Evolutionary conservation across 2,329 filamentous ascomycete genomes (phyloP), one percentile per base, ranked within the genome.

Genomic region (Cercospora nicotianae): DNA sequence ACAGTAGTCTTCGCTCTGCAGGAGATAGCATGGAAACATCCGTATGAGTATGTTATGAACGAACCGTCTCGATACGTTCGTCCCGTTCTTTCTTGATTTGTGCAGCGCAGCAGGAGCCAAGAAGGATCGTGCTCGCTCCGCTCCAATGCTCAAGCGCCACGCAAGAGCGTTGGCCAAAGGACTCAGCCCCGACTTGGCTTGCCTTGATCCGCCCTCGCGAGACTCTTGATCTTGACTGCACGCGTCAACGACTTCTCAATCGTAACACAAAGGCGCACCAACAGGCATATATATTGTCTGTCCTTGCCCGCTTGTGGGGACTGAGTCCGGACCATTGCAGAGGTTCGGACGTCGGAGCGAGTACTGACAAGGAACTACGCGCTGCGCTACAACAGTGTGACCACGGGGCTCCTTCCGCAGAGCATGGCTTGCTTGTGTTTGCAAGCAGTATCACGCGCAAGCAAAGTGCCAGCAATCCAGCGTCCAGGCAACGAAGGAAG

Each of bases 161-260:
- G 55, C 55, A 23, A 59, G 28, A 59, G 55, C 16, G 28, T 20
- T 59, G 55, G 10, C 10, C 55, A 59, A 36, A 59, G 55, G 28
- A n/a, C n/a, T 36, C 55, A 36, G 55, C 55, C 30, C 55, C 55
- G 55, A 59, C 55, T 59, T 59, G 31, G 31, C 55, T 36, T 42
- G 16, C 55, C 48, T 55, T 55, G 48, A 55, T 55, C 48, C 20
- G 16, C 48, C 48, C 20, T n/a, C 23, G 23, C 16, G 48, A 13
- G 31, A 23, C 55, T 31, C 55, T 59, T 36, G 55, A 23, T 10
- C 31, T 59, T 23, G 55, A 36, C 28, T 59, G 55, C 55, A 59
- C 30, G 31, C 55, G n/a, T 59, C 28, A 36, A 59, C 30, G 55
- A 33, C 55, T 10, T 20, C 31, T 36, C 55, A n/a, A 59, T 36